phyloP scores from a whole-genome alignment of 192 early-diverging fungal species.

The Phycomyces blakesleeanus region DNA sequence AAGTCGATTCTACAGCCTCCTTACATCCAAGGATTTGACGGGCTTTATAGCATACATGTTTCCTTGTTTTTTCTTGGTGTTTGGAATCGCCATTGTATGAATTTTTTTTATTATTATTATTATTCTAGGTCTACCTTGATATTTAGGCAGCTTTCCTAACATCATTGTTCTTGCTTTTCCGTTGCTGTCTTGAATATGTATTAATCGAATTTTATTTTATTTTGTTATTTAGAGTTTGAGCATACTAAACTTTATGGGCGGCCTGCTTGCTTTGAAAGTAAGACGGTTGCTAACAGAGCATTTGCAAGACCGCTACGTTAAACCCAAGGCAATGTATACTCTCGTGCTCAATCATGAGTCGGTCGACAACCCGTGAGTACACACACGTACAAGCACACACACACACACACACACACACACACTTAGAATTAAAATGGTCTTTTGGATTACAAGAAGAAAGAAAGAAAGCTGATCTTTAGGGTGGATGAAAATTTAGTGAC shows the following conservation, averaged over 20 bases:
- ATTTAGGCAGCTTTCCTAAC: too few relatives aligned
- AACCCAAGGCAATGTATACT: slow-evolving; percentile 54
- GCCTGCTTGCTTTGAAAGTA: slow-evolving; percentile 60
- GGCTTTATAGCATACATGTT: slow-evolving; percentile 59
- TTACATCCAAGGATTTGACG: slow-evolving; percentile 58
- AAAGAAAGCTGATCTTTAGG: too few relatives aligned
- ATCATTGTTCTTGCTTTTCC: too few relatives aligned
- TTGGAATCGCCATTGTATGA: slow-evolving; percentile 55
- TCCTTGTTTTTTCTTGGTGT: slow-evolving; percentile 51
- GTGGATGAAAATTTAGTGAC: slow-evolving; percentile 58
- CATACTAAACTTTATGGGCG: slow-evolving; percentile 53
- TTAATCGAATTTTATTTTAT: too few relatives aligned
- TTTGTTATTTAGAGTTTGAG: slow-evolving; percentile 44
- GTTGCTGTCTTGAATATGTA: neutral
- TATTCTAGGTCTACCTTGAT: too few relatives aligned
- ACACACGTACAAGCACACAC: neutral
- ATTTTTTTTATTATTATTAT: slow-evolving; percentile 7
- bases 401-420: too few relatives aligned
- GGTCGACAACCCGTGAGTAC: slow-evolving; percentile 68
- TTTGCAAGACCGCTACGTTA: slow-evolving; percentile 63
- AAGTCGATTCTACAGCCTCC: slow-evolving; percentile 69
- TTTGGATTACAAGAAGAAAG: too few relatives aligned
- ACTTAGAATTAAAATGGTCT: too few relatives aligned
- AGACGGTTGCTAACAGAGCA: slow-evolving; percentile 57
- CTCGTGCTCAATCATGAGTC: slow-evolving; percentile 48